phyloP scores from a whole-genome alignment of 176 grass and related monocot species.

The Thinopyrum elongatum region DNA sequence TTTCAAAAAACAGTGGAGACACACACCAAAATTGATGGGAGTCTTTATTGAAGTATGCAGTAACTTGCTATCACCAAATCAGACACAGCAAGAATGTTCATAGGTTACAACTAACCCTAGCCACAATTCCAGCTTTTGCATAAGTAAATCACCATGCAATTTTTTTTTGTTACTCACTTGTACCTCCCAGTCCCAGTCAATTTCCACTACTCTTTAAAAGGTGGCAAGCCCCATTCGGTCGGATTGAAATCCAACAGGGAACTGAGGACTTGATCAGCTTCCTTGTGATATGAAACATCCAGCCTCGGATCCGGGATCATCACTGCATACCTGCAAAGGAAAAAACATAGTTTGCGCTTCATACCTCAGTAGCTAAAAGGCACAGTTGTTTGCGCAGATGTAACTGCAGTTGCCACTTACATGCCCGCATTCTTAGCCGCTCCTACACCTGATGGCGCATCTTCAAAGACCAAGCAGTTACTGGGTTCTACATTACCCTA shows the following conservation, averaged over 20 bases:
- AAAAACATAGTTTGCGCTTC: background rate
- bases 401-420: slow-evolving; percentile 38
- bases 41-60: slow-evolving; percentile 19
- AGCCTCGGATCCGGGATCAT: slow-evolving; percentile 83
- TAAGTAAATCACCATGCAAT: background rate
- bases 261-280: slow-evolving; percentile 80
- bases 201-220: slow-evolving; percentile 52
- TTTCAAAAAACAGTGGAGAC: background rate
- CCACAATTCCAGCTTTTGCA: background rate
- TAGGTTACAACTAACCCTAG: background rate
- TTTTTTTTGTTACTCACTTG: background rate
- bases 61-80: background rate
- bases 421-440: slow-evolving; percentile 92
- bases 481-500: slow-evolving; percentile 63
- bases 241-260: slow-evolving; percentile 77
- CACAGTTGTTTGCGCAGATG: background rate
- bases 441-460: slow-evolving; percentile 84
- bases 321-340: slow-evolving; percentile 60
- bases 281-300: slow-evolving; percentile 79
- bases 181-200: background rate
- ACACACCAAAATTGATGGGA: background rate
- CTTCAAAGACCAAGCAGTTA: slow-evolving; percentile 88
- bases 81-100: slow-evolving; percentile 24
- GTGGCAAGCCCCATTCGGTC: slow-evolving; percentile 66
- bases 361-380: background rate